Percentiles rank a stretch among this genome's conserved stretches.
Conservation (phyloP, 495 filamentous ascomycete species). For the Endocarpon pusillum region DNA sequence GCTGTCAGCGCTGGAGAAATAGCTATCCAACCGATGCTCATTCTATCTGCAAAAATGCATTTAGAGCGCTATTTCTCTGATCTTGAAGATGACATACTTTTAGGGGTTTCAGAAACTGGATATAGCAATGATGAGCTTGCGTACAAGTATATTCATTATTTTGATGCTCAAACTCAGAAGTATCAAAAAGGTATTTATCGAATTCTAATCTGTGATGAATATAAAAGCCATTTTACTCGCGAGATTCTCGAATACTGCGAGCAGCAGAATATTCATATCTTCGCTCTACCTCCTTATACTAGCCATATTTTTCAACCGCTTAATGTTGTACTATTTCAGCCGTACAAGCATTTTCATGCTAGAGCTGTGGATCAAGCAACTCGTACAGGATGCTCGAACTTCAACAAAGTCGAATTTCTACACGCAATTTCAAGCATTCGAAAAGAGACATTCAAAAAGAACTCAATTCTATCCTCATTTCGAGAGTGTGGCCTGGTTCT, state of each 20-base stretch:
- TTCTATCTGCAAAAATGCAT: constrained; percentile 1
- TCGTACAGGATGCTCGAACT: constrained; percentile 3
- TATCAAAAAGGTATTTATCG: constrained; percentile 1
- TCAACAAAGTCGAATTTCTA: constrained; percentile 5
- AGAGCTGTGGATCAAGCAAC: neutral
- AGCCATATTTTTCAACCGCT: constrained; percentile 2
- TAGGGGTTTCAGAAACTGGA: neutral
- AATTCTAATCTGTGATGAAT: constrained; percentile 1
- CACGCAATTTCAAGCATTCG: constrained; percentile 1
- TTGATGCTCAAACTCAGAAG: neutral
- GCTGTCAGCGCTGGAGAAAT: constrained; percentile 3
- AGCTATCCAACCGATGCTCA: constrained; percentile 6
- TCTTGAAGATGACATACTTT: neutral
- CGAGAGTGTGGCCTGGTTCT: neutral
- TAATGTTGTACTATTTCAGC: constrained; percentile 2
- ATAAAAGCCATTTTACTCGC: too few relatives aligned
- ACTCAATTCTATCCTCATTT: neutral
- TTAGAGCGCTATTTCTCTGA: neutral
- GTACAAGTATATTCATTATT: constrained; percentile 2
- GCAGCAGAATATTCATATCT: constrained; percentile 1
- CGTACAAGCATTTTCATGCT: constrained; percentile 1
- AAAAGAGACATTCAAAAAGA: constrained; percentile 2
- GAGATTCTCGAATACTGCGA: constrained; percentile 1
- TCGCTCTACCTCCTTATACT: constrained; percentile 1
- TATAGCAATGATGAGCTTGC: constrained; percentile 1